Conservation (phyloP, 306 rosid species). For the Bauhinia variegata region DNA sequence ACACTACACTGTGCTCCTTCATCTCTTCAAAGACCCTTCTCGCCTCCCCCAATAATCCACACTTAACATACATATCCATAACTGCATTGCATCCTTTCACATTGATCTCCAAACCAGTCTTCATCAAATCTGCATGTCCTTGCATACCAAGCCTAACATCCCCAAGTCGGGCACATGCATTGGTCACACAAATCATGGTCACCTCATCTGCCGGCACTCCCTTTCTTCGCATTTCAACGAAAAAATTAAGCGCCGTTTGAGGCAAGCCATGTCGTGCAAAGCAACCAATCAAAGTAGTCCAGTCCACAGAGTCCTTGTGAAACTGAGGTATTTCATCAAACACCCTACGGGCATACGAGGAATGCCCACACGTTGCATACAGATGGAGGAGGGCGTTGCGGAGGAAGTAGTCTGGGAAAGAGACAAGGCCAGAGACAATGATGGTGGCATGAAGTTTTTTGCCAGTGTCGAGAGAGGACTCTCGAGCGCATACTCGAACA, state of each 20-base stretch:
- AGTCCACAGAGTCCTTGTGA: constrained; percentile 68
- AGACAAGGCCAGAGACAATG: constrained; percentile 51
- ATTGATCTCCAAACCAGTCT: constrained; percentile 46
- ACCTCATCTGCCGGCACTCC: constrained; percentile 50
- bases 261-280: constrained; percentile 42
- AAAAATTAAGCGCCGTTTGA: constrained; percentile 44
- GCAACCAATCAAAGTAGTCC: constrained; percentile 64
- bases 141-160: too few relatives aligned
- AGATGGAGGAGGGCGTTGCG: constrained; percentile 66
- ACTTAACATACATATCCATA: constrained; percentile 75
- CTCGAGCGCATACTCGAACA: constrained; percentile 58
- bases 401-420: constrained; percentile 55
- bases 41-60: constrained; percentile 54
- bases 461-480: constrained; percentile 54
- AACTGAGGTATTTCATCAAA: constrained; percentile 67
- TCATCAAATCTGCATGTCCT: constrained; percentile 52
- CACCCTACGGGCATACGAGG: constrained; percentile 41
- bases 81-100: constrained; percentile 59
- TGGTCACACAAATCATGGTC: constrained; percentile 50
- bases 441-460: constrained; percentile 65
- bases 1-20: constrained; percentile 60
- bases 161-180: constrained; percentile 52
- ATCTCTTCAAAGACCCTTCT: constrained; percentile 58
- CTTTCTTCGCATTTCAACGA: constrained; percentile 48
- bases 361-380: constrained; percentile 25